Percentiles rank a stretch among this genome's conserved stretches.
phyloP scores from a whole-genome alignment of 306 rosid species.

The Sechiopsis laciniata region DNA sequence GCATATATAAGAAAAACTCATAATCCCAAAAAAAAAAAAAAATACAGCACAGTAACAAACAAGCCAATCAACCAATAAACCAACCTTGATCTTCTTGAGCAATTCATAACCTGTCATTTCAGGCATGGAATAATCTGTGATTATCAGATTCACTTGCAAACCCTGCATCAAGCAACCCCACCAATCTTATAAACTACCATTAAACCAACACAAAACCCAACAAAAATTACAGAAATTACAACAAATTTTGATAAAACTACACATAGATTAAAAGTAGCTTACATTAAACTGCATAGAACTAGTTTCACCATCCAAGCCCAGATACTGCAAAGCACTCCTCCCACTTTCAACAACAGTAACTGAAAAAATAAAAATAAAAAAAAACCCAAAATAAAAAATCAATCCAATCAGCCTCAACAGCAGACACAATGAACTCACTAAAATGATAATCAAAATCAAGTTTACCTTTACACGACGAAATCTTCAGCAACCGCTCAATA shows the following conservation, averaged over 20 bases:
- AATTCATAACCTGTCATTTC: slow-evolving; percentile 96
- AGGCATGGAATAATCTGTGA: slow-evolving; percentile 97
- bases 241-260: background rate
- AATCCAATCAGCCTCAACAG: slow-evolving; percentile 22
- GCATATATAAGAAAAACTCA: background rate
- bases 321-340: slow-evolving; percentile 76
- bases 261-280: slow-evolving; percentile 23
- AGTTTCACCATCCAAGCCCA: slow-evolving; percentile 81
- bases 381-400: background rate
- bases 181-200: background rate
- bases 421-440: background rate
- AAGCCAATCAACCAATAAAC: background rate
- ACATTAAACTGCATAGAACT: slow-evolving; percentile 60
- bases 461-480: slow-evolving; percentile 76
- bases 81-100: slow-evolving; percentile 87
- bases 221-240: background rate
- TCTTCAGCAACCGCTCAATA: slow-evolving; percentile 68
- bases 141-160: slow-evolving; percentile 78
- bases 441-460: background rate
- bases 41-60: background rate
- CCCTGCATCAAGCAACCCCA: slow-evolving; percentile 39
- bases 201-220: background rate
- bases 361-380: slow-evolving; percentile 34
- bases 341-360: slow-evolving; percentile 96
- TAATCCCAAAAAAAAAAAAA: background rate